These are phyloP conservation scores for Penicillium oxalicum DNA, from an alignment of 2,329 filamentous ascomycete species.

Conservation along the genomic window DNA sequence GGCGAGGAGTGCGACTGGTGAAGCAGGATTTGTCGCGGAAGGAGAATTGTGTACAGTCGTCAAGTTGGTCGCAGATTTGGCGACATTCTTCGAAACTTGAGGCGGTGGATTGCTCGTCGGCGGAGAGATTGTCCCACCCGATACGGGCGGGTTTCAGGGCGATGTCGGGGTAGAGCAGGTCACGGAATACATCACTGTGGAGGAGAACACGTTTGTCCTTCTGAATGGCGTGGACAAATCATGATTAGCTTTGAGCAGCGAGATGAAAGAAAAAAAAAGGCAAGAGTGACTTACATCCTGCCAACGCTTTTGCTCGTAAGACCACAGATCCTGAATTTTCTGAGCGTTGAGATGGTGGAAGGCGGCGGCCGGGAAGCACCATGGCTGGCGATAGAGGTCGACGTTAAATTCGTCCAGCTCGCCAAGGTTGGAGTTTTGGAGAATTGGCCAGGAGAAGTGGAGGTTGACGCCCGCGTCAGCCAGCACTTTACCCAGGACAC, in stretches of 20 bases:
- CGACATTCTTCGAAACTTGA: conserved; percentile 29
- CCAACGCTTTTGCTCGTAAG: conserved; percentile 49
- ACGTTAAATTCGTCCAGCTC: conserved; percentile 41
- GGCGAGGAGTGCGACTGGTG: conserved; percentile 25
- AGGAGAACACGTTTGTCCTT: conserved; percentile 27
- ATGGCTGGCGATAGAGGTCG: conserved; percentile 38
- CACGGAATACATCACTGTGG: conserved; percentile 34
- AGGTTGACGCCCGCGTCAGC: conserved; percentile 43
- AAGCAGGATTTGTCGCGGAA: conserved; percentile 27
- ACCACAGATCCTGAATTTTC: conserved; percentile 41
- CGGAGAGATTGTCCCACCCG: conserved; percentile 34
- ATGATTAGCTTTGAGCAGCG: background rate
- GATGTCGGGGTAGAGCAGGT: conserved; percentile 32
- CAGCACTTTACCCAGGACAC: conserved; percentile 46
- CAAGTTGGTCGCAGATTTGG: conserved; percentile 20
- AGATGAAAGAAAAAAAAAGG: background rate
- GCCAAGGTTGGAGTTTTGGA: conserved; percentile 40
- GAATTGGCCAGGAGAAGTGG: conserved; percentile 45
- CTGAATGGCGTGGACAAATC: background rate
- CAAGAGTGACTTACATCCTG: conserved; percentile 49
- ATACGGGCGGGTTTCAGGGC: conserved; percentile 18
- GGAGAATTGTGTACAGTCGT: conserved; percentile 29
- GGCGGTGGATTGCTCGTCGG: conserved; percentile 25
- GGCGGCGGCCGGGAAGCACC: conserved; percentile 47
- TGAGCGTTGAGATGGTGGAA: conserved; percentile 46